Evolutionary conservation across 768 basidiomycete genomes (phyloP).

Genomic region (Lactarius indigo): DNA sequence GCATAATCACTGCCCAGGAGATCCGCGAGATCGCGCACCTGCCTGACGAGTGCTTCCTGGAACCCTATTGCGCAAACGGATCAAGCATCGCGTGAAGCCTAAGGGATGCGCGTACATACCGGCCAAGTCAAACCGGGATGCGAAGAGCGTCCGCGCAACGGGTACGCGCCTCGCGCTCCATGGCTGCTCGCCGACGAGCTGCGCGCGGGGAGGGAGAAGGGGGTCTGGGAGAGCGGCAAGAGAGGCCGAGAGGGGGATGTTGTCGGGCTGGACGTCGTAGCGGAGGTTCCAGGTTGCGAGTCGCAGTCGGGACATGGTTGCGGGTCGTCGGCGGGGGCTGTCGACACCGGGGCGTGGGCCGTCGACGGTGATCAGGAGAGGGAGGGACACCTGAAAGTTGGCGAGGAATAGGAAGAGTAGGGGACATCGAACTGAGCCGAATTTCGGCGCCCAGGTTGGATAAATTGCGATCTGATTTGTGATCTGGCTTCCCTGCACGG

Average conservation of each 20-base stretch:
- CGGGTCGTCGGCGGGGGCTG: neutral
- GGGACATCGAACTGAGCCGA: neutral
- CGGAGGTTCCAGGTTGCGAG: constrained; percentile 52
- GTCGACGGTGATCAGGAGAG: neutral
- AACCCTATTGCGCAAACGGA: constrained; percentile 35
- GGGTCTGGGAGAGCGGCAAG: constrained; percentile 44
- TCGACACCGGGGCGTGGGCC: neutral
- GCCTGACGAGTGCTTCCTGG: constrained; percentile 53
- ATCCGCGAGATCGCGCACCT: constrained; percentile 52
- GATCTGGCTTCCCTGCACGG: constrained; percentile 3
- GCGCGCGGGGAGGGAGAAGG: constrained; percentile 35
- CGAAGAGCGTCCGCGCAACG: constrained; percentile 45
- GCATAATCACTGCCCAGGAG: constrained; percentile 54
- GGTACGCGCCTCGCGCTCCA: constrained; percentile 51
- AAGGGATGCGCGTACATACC: constrained; percentile 30
- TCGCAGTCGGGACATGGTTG: constrained; percentile 9
- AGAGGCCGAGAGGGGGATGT: constrained; percentile 45
- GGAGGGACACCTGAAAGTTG: neutral
- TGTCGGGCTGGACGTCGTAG: constrained; percentile 51
- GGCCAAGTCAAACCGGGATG: constrained; percentile 39
- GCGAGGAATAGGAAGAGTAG: neutral
- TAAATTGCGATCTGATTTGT: constrained; percentile 18
- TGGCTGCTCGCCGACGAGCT: constrained; percentile 42
- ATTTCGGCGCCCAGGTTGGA: constrained; percentile 1
- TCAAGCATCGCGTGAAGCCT: neutral